Percentiles rank a stretch among this genome's conserved stretches.
phyloP scores from a whole-genome alignment of 2,329 filamentous ascomycete species.

The Cercospora canescens region DNA sequence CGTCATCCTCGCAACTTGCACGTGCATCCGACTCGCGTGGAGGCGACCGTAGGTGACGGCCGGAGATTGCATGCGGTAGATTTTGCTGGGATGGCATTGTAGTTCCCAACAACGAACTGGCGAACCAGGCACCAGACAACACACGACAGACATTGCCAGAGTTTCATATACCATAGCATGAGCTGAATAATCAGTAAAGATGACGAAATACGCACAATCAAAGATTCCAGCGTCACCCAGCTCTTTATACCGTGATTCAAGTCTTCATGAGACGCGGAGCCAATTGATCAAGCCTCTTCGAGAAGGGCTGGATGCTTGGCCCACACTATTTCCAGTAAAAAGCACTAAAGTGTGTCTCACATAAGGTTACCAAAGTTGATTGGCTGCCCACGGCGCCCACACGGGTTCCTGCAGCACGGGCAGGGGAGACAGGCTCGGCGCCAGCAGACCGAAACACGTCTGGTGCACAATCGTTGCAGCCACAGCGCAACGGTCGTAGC shows the following conservation, averaged over 20 bases:
- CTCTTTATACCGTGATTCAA: background rate
- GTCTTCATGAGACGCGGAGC: background rate
- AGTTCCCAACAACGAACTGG: slow-evolving; percentile 2
- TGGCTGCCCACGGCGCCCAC: background rate
- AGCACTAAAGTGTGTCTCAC: slow-evolving; percentile 15
- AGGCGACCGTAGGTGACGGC: background rate
- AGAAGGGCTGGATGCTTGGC: slow-evolving; percentile 7
- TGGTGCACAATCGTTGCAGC: background rate
- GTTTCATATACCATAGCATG: background rate
- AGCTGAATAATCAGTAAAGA: background rate
- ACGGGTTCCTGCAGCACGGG: slow-evolving; percentile 18
- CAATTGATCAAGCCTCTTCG: slow-evolving; percentile 6
- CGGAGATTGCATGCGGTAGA: slow-evolving; percentile 11
- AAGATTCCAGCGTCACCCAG: background rate
- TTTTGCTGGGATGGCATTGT: background rate
- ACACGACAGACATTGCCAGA: background rate
- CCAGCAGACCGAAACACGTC: background rate
- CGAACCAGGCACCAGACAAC: background rate
- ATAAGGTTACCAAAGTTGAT: slow-evolving; percentile 4
- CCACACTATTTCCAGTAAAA: slow-evolving; percentile 5
- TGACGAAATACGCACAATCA: background rate
- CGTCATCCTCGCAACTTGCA: background rate
- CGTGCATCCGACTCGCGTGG: slow-evolving; percentile 8
- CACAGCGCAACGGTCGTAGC: slow-evolving; percentile 1
- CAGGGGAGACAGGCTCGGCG: background rate